These are phyloP conservation scores for Pseudogymnoascus sp. DNA, from an alignment of 2,329 filamentous ascomycete species.

Conservation along the genomic window DNA sequence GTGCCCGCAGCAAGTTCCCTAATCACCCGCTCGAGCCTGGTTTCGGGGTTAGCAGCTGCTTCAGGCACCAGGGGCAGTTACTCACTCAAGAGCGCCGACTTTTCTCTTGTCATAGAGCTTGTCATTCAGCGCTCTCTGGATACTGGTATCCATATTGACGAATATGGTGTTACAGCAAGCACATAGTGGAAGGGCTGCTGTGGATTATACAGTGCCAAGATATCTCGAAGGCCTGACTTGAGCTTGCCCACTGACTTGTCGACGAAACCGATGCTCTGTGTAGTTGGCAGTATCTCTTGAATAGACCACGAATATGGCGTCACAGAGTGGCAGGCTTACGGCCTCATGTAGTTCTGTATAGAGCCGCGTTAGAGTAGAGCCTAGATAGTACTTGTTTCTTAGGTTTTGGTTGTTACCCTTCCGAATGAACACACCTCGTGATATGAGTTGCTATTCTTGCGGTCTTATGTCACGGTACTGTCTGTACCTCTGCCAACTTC, in stretches of 20 bases:
- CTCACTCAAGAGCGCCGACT: constrained; percentile 89
- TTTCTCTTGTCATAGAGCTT: constrained; percentile 99
- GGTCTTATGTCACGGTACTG: constrained; percentile 5
- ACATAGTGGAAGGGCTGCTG: constrained; percentile 3
- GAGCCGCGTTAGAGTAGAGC: neutral
- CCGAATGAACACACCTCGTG: neutral
- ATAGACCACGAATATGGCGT: neutral
- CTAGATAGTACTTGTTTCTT: neutral
- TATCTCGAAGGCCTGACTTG: neutral
- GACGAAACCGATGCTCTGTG: neutral
- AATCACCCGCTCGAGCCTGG: constrained; percentile 80
- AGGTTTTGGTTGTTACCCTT: neutral
- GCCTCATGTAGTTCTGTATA: neutral
- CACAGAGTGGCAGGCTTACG: neutral
- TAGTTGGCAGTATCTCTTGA: neutral
- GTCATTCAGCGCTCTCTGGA: constrained; percentile 88
- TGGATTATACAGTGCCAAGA: neutral
- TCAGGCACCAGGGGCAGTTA: neutral
- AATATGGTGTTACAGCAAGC: constrained; percentile 7
- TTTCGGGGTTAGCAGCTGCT: neutral
- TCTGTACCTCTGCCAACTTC: neutral
- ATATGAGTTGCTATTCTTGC: neutral
- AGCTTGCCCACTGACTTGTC: neutral
- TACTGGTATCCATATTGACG: constrained; percentile 67
- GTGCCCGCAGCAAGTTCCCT: constrained; percentile 69